A percentile compares a stretch with the other conserved stretches of the same genome.
Conservation (phyloP, 495 filamentous ascomycete species). For the Mytilinidion resinicola region DNA sequence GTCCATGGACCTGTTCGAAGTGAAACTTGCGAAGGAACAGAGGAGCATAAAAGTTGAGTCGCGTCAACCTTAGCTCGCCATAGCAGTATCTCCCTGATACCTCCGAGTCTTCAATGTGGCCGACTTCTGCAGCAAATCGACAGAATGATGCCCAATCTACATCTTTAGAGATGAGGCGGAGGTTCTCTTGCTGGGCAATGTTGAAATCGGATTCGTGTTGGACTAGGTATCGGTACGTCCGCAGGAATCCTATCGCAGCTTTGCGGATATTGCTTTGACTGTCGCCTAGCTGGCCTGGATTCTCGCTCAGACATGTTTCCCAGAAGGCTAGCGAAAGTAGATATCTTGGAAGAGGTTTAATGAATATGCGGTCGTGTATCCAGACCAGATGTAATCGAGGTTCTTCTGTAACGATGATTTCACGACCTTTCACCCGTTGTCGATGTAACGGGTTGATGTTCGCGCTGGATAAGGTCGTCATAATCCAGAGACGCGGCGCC, state of each 20-base stretch:
- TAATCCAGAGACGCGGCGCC: constrained; percentile 11
- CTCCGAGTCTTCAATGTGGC: too few relatives aligned
- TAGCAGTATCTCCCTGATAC: too few relatives aligned
- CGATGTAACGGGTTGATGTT: constrained; percentile 19
- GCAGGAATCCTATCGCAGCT: neutral
- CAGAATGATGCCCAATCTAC: neutral
- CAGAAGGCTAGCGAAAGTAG: constrained; percentile 14
- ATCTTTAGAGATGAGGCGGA: constrained; percentile 2
- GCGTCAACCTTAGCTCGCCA: too few relatives aligned
- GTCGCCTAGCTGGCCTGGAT: neutral
- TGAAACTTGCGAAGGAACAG: too few relatives aligned
- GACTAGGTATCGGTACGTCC: neutral
- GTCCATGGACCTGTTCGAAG: too few relatives aligned
- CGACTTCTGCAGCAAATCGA: neutral
- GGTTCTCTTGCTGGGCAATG: neutral
- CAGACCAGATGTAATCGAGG: constrained; percentile 19
- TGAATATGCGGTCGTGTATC: constrained; percentile 20
- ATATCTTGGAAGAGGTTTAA: constrained; percentile 23
- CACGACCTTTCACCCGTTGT: constrained; percentile 16
- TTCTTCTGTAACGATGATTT: constrained; percentile 20
- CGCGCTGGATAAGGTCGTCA: constrained; percentile 1
- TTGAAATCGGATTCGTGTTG: neutral
- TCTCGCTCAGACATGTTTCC: constrained; percentile 4
- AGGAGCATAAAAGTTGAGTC: too few relatives aligned
- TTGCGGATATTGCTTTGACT: neutral